These are phyloP conservation scores for Dioszegia crocea DNA, from an alignment of 768 basidiomycete genomes.

Conservation along the genomic window DNA sequence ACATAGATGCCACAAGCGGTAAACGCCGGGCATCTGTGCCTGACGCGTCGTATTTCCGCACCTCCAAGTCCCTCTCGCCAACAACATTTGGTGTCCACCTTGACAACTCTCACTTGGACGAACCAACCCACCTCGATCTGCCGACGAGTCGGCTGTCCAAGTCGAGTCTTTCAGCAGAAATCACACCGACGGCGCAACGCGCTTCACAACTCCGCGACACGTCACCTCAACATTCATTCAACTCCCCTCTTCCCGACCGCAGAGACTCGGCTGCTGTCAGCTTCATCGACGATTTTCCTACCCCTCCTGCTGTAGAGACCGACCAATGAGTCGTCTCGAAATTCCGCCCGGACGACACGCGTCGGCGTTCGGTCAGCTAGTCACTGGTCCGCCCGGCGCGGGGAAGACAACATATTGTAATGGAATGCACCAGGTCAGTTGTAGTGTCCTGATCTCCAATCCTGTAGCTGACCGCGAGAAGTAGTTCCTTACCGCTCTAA, in stretches of 20 bases:
- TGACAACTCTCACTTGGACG: neutral
- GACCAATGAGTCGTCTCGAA: neutral
- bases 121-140: neutral
- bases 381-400: conserved; percentile 52
- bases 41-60: conserved; percentile 4
- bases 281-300: conserved; percentile 24
- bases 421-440: conserved; percentile 51
- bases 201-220: too few relatives aligned
- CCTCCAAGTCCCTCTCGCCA: neutral
- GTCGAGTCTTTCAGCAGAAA: too few relatives aligned
- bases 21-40: conserved; percentile 12
- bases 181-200: too few relatives aligned
- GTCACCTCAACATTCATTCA: neutral
- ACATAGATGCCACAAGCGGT: conserved; percentile 5
- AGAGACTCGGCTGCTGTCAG: conserved; percentile 15
- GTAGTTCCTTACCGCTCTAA: conserved; percentile 73
- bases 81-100: conserved; percentile 7
- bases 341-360: conserved; percentile 6
- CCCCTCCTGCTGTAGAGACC: conserved; percentile 3
- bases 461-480: conserved; percentile 5
- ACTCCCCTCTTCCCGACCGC: too few relatives aligned
- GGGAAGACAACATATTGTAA: conserved; percentile 54
- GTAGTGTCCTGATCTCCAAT: neutral
- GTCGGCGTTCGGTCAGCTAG: conserved; percentile 47
- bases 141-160: too few relatives aligned